Percentiles rank a stretch among this genome's conserved stretches.
Conservation (phyloP, 1,284 basidiomycete species). For the Ganoderma resinaceum region DNA sequence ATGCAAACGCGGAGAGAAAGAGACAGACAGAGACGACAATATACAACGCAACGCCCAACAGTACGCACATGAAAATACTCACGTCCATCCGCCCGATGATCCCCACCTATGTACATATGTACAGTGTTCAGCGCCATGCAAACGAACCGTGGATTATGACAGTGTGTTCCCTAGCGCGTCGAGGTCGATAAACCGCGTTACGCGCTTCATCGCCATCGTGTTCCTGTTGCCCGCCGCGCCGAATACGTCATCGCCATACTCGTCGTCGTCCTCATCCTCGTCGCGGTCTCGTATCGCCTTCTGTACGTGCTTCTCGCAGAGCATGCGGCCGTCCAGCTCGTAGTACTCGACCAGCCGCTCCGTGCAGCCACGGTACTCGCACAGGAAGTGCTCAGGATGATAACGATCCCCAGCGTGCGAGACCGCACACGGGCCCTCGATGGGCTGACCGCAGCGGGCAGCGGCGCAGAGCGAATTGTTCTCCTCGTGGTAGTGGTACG, state of each 20-base stretch:
- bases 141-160: constrained; percentile 1
- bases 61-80: constrained; percentile 11
- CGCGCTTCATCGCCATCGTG: constrained; percentile 61
- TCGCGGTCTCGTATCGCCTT: constrained; percentile 45
- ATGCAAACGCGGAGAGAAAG: neutral
- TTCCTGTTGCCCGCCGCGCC: constrained; percentile 57
- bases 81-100: constrained; percentile 1
- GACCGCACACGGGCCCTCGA: constrained; percentile 90
- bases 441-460: constrained; percentile 80
- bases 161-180: constrained; percentile 34
- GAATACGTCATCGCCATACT: constrained; percentile 35
- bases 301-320: constrained; percentile 79
- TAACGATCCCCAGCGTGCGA: constrained; percentile 79
- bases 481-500: constrained; percentile 89
- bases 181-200: constrained; percentile 65
- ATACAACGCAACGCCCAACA: constrained; percentile 2
- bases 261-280: constrained; percentile 35
- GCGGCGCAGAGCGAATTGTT: constrained; percentile 88
- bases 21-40: neutral
- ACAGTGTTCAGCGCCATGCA: neutral
- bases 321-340: constrained; percentile 83
- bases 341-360: constrained; percentile 81
- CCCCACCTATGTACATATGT: neutral
- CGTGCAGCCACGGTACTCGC: constrained; percentile 65
- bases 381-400: constrained; percentile 85